Evolutionary conservation across 2,329 filamentous ascomycete species (phyloP), one percentile per base, ranked within the genome.

Genomic region (Ceratocystis lukuohia): DNA sequence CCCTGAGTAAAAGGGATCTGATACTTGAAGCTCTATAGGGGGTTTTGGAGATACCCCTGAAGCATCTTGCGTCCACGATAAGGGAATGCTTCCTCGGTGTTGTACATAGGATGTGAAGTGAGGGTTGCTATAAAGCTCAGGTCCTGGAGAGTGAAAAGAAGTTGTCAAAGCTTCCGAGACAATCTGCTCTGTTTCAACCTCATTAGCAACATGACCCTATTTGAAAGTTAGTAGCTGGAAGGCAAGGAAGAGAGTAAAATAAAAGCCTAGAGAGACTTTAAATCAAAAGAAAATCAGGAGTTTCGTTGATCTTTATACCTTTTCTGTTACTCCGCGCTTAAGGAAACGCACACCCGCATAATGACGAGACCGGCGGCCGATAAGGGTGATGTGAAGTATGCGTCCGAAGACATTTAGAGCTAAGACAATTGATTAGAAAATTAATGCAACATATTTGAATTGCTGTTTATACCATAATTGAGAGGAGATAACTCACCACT

Each of bases 101-200:
- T 99, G 94, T 1, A 99, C 88, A 74, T 96, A 97, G 0, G 94
- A 97, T 3, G 94, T 97, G 74, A 93, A 96, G 33, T 90, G 88
- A 1, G 93, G 91, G 72, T 88, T 97, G 4, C 91, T 86, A 74
- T 91, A 96, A 10, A 96, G 82, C 62, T 84, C 85, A 2, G 89
- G 89, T 0, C 91, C 93, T 3, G 94, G 91, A 2, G 89, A 88
- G 76, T 99, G 94, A 71, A 99, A 96, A 0, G 94, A 96, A 0
- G 94, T 99, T 0, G 91, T 96, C 63, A 93, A 79, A 71, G 91
- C 90, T 73, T 99, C 94, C 0, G 92, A 94, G 4, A 99, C 92
- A 68, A 99, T 96, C 74, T 99, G 94, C 76, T 99, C 94, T 0
- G 94, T 97, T 76, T 99, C 95, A 28, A 99, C 94, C 75, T 99